A percentile compares a stretch with the other conserved stretches of the same genome.
Conservation (phyloP, 257 asterid species). For the Buddleja alternifolia region DNA sequence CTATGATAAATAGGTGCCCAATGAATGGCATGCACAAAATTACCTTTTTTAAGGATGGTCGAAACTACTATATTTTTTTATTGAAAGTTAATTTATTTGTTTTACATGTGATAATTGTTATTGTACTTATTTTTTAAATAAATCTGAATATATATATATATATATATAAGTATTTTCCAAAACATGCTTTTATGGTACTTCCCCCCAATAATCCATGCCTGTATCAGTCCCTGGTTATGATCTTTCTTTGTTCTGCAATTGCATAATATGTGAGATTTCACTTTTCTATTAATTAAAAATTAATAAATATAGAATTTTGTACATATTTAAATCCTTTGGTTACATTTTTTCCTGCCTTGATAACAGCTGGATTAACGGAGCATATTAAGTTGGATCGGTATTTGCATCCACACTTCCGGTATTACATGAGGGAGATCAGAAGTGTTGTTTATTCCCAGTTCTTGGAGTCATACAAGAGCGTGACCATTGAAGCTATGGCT, state of each 20-base stretch:
- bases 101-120: too few relatives aligned
- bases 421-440: constrained; percentile 86
- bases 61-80: too few relatives aligned
- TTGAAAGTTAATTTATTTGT: too few relatives aligned
- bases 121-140: too few relatives aligned
- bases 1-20: too few relatives aligned
- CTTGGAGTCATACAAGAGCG: constrained; percentile 85
- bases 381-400: constrained; percentile 78
- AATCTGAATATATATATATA: too few relatives aligned
- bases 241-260: constrained; percentile 13
- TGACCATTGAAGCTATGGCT: constrained; percentile 87
- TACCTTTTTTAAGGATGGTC: too few relatives aligned
- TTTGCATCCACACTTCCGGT: constrained; percentile 78
- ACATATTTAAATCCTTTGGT: constrained; percentile 8
- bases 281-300: background rate
- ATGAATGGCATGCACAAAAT: too few relatives aligned
- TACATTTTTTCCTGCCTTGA: background rate
- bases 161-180: too few relatives aligned
- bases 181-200: too few relatives aligned
- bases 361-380: constrained; percentile 79
- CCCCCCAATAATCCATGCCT: too few relatives aligned
- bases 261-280: background rate
- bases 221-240: background rate
- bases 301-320: background rate
- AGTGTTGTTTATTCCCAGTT: constrained; percentile 84